A percentile compares a stretch with the other conserved stretches of the same genome.
Conservation (phyloP, 75 land plant genomes). For the Cryptomeria japonica region DNA sequence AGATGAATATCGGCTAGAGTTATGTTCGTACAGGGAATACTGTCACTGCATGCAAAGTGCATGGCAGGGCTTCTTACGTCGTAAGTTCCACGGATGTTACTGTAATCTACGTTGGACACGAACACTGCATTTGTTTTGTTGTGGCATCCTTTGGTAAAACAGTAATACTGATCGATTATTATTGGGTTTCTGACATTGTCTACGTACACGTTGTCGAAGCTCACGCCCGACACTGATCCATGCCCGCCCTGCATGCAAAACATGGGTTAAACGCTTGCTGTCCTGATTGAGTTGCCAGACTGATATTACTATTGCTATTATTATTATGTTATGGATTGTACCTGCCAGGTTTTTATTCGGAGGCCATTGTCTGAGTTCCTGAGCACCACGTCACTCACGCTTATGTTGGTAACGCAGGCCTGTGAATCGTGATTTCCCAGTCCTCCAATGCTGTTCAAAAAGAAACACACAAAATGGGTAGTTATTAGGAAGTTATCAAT, state of each 20-base stretch:
- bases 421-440: constrained; percentile 71
- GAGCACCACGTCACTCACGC: constrained; percentile 55
- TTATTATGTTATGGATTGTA: too few species aligned
- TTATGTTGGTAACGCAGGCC: constrained; percentile 85
- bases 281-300: too few species aligned
- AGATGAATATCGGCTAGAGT: constrained; percentile 73
- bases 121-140: constrained; percentile 75
- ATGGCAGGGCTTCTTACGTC: constrained; percentile 56
- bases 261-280: too few species aligned
- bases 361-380: constrained; percentile 77
- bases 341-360: constrained; percentile 94
- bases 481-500: too few species aligned
- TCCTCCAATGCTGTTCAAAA: constrained; percentile 80
- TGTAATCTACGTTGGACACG: constrained; percentile 59
- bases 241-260: constrained; percentile 50
- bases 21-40: constrained; percentile 76
- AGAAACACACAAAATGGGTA: too few species aligned
- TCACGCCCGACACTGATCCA: constrained; percentile 66
- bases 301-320: too few species aligned
- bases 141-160: constrained; percentile 50
- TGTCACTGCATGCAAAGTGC: constrained; percentile 91
- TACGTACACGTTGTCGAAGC: constrained; percentile 61
- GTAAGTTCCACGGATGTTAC: constrained; percentile 83
- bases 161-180: constrained; percentile 93
- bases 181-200: constrained; percentile 78